Conservation (phyloP, 805 yeast genomes). For the Blastobotrys mokoenaii region DNA sequence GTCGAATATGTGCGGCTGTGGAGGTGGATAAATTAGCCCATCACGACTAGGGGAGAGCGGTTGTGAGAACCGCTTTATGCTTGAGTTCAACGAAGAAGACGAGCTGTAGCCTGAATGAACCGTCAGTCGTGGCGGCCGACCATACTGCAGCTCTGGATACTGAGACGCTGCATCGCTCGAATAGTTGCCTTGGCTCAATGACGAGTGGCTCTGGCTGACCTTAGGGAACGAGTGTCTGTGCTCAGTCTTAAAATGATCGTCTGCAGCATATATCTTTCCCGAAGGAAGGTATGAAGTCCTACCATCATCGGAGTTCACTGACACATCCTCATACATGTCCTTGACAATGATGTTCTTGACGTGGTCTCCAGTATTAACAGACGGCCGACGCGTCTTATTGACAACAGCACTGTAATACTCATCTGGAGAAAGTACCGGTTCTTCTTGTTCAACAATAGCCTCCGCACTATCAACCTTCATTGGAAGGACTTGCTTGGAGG, state of each 20-base stretch:
- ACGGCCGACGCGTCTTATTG: constrained; percentile 15
- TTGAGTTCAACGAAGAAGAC: not conserved
- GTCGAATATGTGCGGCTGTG: constrained; percentile 7
- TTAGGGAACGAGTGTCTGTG: not conserved
- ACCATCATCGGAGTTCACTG: constrained; percentile 1
- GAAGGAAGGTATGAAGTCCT: not conserved
- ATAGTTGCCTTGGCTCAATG: not conserved
- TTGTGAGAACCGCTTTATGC: not conserved
- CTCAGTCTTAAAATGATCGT: constrained; percentile 1
- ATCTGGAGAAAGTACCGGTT: constrained; percentile 10
- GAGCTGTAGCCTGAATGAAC: not conserved
- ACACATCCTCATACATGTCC: constrained; percentile 5
- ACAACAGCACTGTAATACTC: constrained; percentile 14
- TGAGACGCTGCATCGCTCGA: not conserved
- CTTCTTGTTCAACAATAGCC: constrained; percentile 2
- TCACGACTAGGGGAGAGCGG: not conserved
- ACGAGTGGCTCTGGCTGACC: not conserved
- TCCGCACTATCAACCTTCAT: constrained; percentile 3
- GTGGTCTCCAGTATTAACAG: constrained; percentile 18
- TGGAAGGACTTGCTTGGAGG: constrained; percentile 5
- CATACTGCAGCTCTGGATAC: not conserved
- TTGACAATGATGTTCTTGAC: constrained; percentile 14
- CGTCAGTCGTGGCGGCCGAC: not conserved
- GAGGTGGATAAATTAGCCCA: not conserved
- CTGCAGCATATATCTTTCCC: not conserved